Base-by-base conservation (phyloP, 1,139 yeast species). In the Diutina rugosa region DNA sequence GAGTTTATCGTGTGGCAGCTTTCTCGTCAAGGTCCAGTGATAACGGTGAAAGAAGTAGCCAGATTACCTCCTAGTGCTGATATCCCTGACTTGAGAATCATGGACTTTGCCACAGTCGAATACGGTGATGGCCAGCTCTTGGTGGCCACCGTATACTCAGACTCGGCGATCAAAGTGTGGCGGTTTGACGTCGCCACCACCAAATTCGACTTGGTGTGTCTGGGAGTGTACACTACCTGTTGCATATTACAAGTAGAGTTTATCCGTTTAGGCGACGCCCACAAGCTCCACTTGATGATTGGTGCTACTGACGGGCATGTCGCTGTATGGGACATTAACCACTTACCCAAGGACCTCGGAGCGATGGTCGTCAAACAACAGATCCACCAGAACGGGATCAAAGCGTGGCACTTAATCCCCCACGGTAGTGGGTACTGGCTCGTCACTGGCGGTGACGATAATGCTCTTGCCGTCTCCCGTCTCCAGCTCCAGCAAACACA, bases 391-490 rank as follows among this genome's bases (percentile, higher is more conserved):
- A 90, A 93, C 45, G 90, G 97, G 49, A 79, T 91, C 57, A 87
- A 90, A 61, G 80, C 85, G 0, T 61, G 83, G 10, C 59, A 63
- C 26, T 55, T 62, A 1, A 57, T 69, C n/a, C 59, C 59, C 2
- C 28, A 58, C 0, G 61, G 64, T 1, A 55, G 64, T 1, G 66
- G 71, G 6, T 74, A 72, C 57, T 61, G 59, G 6, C 66, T 84
- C 14, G 67, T 84, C 5, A 82, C 96, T 1, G 97, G 97, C 26
- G 98, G 99, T 57, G 99, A 93, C 67, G 99, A 93, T 63, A 91
- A 91, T 69, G 85, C 90, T 0, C 67, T 91, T 8, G 76, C 77
- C 0, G 67, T 81, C 2, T 76, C 81, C 2, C 62, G 63, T 28
- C 66, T 85, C 41, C 55, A 56, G 2, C n/a, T 7, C 21, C n/a